Evolutionary conservation across 2,329 filamentous ascomycete species (phyloP), one percentile per base, ranked within the genome.

Genomic region (Massarina eburnea): DNA sequence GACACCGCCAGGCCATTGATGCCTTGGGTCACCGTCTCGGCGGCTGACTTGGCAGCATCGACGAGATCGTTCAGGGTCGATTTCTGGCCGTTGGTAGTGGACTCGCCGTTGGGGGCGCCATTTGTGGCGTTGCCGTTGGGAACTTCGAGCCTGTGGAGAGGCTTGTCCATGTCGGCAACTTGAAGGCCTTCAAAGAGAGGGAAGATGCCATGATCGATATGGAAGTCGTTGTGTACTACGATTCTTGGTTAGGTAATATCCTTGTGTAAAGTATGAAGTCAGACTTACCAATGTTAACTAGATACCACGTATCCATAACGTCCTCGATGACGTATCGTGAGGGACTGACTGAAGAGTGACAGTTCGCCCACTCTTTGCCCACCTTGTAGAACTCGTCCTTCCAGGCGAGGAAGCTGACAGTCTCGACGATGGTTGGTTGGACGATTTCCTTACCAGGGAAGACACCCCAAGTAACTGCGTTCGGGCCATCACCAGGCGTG

Each of bases 361-460:
- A 99, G 62, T 89, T 89, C 18, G 89, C 89, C 94, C 94, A 99
- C 66, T 99, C 91, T 46, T 87, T 81, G 43, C 94, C 94, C 8
- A 99, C 80, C 50, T 89, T 84, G 77, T 91, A 99, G 14, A 95
- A 95, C 73, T 99, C 94, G 59, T 99, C 94, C 73, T 95, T 95
- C 94, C 94, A 99, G 2, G 94, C 94, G 43, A 99, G 77, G 80
- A 99, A 99, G 69, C 89, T 95, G 68, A 99, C 86, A 15, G 89
- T 95, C 75, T 99, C 94, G 41, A 99, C 94, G 61, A 99, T 96
- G n/a, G 94, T 99, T 12, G 94, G 94, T 71, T 99, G 94, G n/a
- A 99, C 91, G 66, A 99, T 96, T 72, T 99, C 94, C 71, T 97
- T 95, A 47, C 94, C 94, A 0, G 94, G 92, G 76, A 97, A 99